Evolutionary conservation across 768 basidiomycete species (phyloP).

Genomic region (Leucosporidium creatinivorum): DNA sequence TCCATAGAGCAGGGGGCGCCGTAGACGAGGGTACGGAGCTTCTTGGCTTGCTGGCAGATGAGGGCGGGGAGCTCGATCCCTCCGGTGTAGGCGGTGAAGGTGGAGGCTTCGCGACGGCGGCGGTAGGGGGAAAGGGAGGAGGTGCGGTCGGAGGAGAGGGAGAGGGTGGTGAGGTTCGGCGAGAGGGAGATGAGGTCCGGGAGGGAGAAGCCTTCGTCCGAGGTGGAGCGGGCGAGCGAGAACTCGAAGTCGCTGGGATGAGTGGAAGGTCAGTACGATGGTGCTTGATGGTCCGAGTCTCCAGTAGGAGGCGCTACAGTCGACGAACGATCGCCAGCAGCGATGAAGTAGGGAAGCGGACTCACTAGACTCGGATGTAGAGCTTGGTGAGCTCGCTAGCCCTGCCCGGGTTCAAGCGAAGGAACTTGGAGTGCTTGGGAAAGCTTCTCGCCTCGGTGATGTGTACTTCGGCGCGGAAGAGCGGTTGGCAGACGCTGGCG

Average conservation of each 20-base stretch:
- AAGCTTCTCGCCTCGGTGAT: slow-evolving; percentile 1
- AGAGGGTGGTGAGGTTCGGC: neutral
- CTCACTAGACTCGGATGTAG: neutral
- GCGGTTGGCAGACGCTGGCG: neutral
- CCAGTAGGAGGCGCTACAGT: too few species aligned
- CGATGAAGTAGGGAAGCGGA: too few species aligned
- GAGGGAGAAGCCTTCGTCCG: slow-evolving; percentile 14
- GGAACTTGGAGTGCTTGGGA: neutral
- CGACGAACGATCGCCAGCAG: too few species aligned
- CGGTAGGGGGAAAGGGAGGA: too few species aligned
- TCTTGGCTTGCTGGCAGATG: neutral
- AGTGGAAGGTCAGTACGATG: neutral
- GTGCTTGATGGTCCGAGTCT: too few species aligned
- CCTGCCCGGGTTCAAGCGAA: neutral
- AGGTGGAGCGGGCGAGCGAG: neutral
- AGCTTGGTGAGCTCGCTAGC: neutral
- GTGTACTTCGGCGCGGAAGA: slow-evolving; percentile 1
- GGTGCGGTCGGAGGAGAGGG: neutral
- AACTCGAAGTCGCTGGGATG: neutral
- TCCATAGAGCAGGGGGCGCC: slow-evolving; percentile 2
- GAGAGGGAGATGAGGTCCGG: slow-evolving; percentile 1
- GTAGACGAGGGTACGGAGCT: slow-evolving; percentile 10
- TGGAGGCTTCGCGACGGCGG: neutral
- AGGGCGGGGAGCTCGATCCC: slow-evolving; percentile 3
- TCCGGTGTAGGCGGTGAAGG: slow-evolving; percentile 6